Percentiles rank a stretch among this genome's conserved stretches.
These are phyloP conservation scores for Emericellopsis atlantica DNA, from an alignment of 2,329 filamentous ascomycete species.

Conservation along the genomic window DNA sequence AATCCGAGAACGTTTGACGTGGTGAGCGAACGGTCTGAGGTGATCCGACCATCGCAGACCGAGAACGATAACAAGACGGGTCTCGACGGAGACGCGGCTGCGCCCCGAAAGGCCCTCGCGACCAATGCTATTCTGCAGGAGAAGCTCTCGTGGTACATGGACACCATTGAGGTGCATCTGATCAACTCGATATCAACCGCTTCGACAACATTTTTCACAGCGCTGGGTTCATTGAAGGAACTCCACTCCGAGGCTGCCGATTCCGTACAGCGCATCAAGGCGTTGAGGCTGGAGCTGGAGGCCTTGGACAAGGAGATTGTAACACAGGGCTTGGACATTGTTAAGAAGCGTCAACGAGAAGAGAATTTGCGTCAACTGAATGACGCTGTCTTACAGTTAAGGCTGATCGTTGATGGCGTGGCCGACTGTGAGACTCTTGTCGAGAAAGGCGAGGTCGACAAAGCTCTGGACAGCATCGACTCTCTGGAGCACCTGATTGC, in stretches of 20 bases:
- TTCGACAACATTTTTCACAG: conserved; percentile 92
- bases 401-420: conserved; percentile 63
- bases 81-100: conserved; percentile 41
- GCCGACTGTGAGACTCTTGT: conserved; percentile 68
- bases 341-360: conserved; percentile 67
- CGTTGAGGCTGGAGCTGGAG: conserved; percentile 64
- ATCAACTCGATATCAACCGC: conserved; percentile 94
- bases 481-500: conserved; percentile 68
- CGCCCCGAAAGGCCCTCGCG: conserved; percentile 71
- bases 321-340: conserved; percentile 69
- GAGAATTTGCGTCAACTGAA: conserved; percentile 78
- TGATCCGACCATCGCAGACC: conserved; percentile 59
- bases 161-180: conserved; percentile 93
- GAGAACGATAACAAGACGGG: conserved; percentile 38
- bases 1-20: conserved; percentile 95
- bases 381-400: conserved; percentile 72
- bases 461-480: conserved; percentile 67
- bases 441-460: conserved; percentile 71
- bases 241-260: conserved; percentile 86
- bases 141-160: conserved; percentile 99
- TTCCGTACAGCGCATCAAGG: conserved; percentile 77
- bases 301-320: conserved; percentile 81
- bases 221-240: conserved; percentile 79
- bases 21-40: conserved; percentile 89
- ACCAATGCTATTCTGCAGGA: conserved; percentile 97